Evolutionary conservation across 2,329 filamentous ascomycete species (phyloP), one percentile per base, ranked within the genome.

Genomic region (Aspergillus persii): DNA sequence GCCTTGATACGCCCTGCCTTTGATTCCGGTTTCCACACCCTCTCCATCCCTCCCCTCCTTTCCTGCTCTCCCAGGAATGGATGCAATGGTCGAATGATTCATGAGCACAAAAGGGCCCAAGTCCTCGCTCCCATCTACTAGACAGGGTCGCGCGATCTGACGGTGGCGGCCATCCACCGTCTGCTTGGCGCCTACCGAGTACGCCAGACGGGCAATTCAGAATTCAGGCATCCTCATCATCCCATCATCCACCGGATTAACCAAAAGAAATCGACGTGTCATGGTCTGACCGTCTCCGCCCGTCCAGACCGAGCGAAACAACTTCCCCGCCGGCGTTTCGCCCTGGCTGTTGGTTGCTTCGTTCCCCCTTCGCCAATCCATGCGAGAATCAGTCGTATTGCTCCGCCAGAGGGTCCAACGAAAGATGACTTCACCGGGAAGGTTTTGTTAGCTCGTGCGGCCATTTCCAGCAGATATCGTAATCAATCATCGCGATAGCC

Each of bases 251-350:
- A 41, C 53, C 48, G 50, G 46, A 44, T 52, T 36, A 49, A 51
- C 53, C 53, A 61, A 61, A 44, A 51, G 57, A 54, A 62, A 53
- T 23, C 55, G 59, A 60, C 56, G 58, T 62, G 59, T 61, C 56
- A 61, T 56, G 58, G 58, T 57, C 61, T 65, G 63, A 60, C 64
- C 54, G 44, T 57, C 49, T 61, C 56, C 58, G 61, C 54, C 58
- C 44, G 44, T 47, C 18, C 53, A 55, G 57, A 58, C 63, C 58
- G 59, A 59, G 57, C 57, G 18, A 58, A 53, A 47, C 50, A 50
- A 53, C 46, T 57, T 55, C 56, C 54, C 57, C 54, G 49, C 57
- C 60, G 63, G 57, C 61, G 55, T 63, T 65, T 62, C 56, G 54
- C 30, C 49, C 52, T 59, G 59, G 57, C 56, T 53, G 51, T 57